Evolutionary conservation across 495 filamentous ascomycete species (phyloP).

Genomic region (Aspergillus conjunctus): DNA sequence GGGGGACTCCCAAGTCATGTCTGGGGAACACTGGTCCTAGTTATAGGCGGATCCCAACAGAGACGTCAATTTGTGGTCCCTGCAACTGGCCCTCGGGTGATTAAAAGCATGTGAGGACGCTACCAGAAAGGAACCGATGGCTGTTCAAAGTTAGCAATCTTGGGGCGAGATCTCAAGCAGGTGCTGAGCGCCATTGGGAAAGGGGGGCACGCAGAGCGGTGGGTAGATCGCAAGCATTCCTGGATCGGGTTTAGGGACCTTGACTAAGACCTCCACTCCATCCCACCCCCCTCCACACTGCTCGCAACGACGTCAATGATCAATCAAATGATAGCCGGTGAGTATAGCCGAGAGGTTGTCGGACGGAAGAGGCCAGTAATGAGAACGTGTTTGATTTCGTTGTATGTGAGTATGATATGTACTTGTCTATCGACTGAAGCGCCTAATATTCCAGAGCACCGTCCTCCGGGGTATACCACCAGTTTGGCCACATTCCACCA

Average conservation of each 20-base stretch:
- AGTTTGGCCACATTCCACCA: not conserved
- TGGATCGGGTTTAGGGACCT: constrained; percentile 25
- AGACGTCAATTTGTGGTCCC: not conserved
- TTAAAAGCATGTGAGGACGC: not conserved
- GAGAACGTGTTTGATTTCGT: not conserved
- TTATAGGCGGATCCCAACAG: not conserved
- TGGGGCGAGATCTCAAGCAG: not conserved
- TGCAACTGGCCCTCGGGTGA: not conserved
- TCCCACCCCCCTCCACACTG: not conserved
- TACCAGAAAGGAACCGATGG: not conserved
- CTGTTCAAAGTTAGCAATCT: not conserved
- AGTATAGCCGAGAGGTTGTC: not conserved
- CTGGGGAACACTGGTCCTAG: not conserved
- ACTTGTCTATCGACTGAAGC: not conserved
- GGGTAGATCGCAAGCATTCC: constrained; percentile 33
- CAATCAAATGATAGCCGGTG: not conserved
- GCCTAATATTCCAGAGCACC: not conserved
- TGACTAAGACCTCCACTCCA: not conserved
- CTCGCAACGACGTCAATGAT: not conserved
- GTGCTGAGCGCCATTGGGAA: not conserved
- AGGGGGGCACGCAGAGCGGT: constrained; percentile 9
- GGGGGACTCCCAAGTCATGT: not conserved
- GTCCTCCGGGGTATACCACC: not conserved
- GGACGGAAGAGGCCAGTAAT: not conserved
- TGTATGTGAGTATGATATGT: not conserved